Percentiles rank a stretch among this genome's conserved stretches.
Conservation (phyloP, 106 monocot species). For the Dendrobium officinale region DNA sequence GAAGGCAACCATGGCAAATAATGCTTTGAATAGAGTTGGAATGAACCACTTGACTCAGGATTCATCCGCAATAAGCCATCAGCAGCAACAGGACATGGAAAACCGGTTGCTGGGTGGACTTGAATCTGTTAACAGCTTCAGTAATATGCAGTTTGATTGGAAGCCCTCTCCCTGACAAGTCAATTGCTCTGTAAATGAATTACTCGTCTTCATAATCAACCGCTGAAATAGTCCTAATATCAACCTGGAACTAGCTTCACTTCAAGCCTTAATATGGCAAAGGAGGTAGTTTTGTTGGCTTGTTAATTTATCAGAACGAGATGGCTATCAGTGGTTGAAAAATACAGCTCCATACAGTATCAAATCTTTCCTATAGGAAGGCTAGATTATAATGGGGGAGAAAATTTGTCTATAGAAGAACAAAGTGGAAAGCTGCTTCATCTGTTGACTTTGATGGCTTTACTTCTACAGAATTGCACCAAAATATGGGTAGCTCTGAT, state of each 20-base stretch:
- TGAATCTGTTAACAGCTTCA: conserved; percentile 49
- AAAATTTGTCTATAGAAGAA: not conserved
- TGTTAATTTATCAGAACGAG: conserved; percentile 3
- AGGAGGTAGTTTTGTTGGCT: not conserved
- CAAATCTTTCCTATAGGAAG: not conserved
- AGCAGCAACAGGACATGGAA: conserved; percentile 49
- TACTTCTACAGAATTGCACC: not conserved
- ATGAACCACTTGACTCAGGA: conserved; percentile 29
- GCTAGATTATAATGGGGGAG: not conserved
- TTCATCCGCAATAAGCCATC: conserved; percentile 24
- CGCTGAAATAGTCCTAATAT: not conserved
- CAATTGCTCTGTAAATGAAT: not conserved
- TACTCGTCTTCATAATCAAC: too few species aligned
- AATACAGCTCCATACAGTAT: not conserved
- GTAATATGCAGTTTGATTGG: conserved; percentile 67
- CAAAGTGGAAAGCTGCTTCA: not conserved
- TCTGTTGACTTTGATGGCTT: not conserved
- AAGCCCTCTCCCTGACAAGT: conserved; percentile 34
- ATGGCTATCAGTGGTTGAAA: not conserved
- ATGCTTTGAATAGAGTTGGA: conserved; percentile 27
- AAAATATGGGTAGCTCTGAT: not conserved
- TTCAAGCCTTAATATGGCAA: not conserved
- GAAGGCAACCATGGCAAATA: conserved; percentile 39
- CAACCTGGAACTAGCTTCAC: not conserved
- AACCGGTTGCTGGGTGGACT: conserved; percentile 38